A percentile compares a stretch with the other conserved stretches of the same genome.
Evolutionary conservation across 2,329 filamentous ascomycete genomes (phyloP).

Genomic region (Ceratocystis eucalypticola): DNA sequence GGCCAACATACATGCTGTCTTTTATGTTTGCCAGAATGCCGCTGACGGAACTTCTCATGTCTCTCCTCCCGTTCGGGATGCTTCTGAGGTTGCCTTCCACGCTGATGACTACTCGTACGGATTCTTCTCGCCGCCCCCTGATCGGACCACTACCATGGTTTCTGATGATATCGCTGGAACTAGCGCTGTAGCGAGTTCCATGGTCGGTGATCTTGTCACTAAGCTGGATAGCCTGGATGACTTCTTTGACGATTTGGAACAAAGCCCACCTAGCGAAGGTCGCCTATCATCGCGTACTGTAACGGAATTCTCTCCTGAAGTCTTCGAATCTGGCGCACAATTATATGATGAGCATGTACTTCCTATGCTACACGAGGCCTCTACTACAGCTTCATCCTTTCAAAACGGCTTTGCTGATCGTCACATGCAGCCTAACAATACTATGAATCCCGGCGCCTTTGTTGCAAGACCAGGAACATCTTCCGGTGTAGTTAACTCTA

Average conservation of each 20-base stretch:
- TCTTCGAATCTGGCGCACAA: conserved; percentile 61
- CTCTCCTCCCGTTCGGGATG: conserved; percentile 59
- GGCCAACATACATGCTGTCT: conserved; percentile 87
- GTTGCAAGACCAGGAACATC: conserved; percentile 27
- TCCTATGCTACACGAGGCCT: conserved; percentile 78
- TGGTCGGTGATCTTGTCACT: conserved; percentile 58
- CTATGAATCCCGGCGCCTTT: conserved; percentile 51
- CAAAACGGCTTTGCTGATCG: conserved; percentile 79
- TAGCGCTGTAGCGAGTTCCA: conserved; percentile 41
- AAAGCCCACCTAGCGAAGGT: conserved; percentile 42
- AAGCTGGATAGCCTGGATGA: conserved; percentile 69
- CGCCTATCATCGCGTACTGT: conserved; percentile 48
- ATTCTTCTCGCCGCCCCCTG: conserved; percentile 58
- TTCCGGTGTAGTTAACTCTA: conserved; percentile 23
- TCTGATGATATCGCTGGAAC: conserved; percentile 68
- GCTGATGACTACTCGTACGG: conserved; percentile 75
- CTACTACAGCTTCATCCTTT: conserved; percentile 63
- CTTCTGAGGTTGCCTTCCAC: conserved; percentile 89
- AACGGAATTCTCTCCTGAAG: conserved; percentile 50
- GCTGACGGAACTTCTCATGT: conserved; percentile 34
- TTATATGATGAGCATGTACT: conserved; percentile 88
- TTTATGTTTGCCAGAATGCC: conserved; percentile 75
- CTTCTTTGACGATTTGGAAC: conserved; percentile 60
- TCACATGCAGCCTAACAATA: conserved; percentile 45
- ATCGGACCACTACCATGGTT: conserved; percentile 81